A percentile compares a stretch with the other conserved stretches of the same genome.
Evolutionary conservation across 805 yeast species (phyloP).

Genomic region (Pichia phayaonensis): DNA sequence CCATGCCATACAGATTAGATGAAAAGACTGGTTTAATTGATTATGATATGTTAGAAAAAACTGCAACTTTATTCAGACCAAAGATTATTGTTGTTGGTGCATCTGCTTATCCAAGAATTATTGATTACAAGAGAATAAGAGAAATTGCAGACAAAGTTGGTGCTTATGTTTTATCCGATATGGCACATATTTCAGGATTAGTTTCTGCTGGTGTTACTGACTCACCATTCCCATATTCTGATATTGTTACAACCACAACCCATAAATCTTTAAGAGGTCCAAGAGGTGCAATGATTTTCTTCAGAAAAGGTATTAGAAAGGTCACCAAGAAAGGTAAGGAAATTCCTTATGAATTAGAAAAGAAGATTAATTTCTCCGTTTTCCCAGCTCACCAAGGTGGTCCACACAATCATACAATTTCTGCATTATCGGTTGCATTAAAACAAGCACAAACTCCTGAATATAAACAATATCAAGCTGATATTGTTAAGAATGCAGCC

Average conservation of each 20-base stretch:
- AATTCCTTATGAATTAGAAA: slow-evolving; percentile 78
- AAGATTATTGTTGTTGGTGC: slow-evolving; percentile 95
- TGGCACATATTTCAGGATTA: slow-evolving; percentile 97
- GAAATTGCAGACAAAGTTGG: slow-evolving; percentile 89
- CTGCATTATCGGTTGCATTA: slow-evolving; percentile 92
- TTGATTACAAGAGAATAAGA: slow-evolving; percentile 86
- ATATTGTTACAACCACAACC: slow-evolving; percentile 95
- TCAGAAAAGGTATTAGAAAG: slow-evolving; percentile 87
- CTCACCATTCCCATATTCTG: slow-evolving; percentile 89
- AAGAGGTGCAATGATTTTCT: slow-evolving; percentile 97
- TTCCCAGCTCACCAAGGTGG: slow-evolving; percentile 99
- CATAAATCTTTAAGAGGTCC: slow-evolving; percentile 98
- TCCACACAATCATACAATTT: slow-evolving; percentile 96
- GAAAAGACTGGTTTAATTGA: slow-evolving; percentile 85
- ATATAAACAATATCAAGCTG: slow-evolving; percentile 76
- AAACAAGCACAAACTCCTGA: slow-evolving; percentile 88
- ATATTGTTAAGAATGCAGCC: slow-evolving; percentile 76
- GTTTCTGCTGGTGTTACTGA: slow-evolving; percentile 92
- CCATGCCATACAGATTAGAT: slow-evolving; percentile 94
- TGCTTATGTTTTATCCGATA: slow-evolving; percentile 86
- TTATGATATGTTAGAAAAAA: slow-evolving; percentile 78
- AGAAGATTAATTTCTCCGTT: slow-evolving; percentile 89
- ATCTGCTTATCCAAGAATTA: slow-evolving; percentile 86
- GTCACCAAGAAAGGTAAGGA: slow-evolving; percentile 82
- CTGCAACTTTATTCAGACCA: slow-evolving; percentile 85